phyloP scores from a whole-genome alignment of 179 eudicot genomes.

The Silene coronaria region DNA sequence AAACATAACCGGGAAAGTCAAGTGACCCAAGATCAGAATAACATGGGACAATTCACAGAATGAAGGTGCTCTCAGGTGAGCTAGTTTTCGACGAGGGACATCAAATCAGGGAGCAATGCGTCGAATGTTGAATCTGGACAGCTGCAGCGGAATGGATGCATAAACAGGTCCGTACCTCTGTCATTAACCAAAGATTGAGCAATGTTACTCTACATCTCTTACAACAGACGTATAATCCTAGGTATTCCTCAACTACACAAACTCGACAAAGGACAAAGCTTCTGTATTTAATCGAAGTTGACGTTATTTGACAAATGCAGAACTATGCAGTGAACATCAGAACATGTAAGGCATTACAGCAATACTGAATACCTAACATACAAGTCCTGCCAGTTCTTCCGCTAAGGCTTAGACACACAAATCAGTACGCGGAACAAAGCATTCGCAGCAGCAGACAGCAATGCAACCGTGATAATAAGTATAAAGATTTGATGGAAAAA shows the following conservation, averaged over 20 bases:
- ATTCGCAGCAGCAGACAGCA: not conserved
- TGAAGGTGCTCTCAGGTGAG: not conserved
- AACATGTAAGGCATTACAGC: no score
- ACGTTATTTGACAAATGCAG: no score
- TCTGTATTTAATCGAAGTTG: no score
- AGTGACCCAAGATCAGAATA: not conserved
- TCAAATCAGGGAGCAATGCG: conserved; percentile 3
- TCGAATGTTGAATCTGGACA: conserved; percentile 30
- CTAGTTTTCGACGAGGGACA: not conserved
- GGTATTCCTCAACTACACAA: no score
- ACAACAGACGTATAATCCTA: no score
- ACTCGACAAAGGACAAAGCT: no score
- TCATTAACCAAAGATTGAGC: conserved; percentile 7
- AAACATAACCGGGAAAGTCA: not conserved
- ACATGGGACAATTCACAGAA: not conserved
- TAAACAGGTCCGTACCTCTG: conserved; percentile 36
- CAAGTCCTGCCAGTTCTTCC: no score
- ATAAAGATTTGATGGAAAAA: not conserved
- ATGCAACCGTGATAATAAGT: not conserved
- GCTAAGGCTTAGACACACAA: no score
- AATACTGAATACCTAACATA: no score
- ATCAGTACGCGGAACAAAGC: no score
- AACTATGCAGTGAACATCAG: no score
- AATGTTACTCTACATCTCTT: no score
- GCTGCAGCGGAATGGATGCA: conserved; percentile 32